Base-by-base conservation (phyloP, 768 basidiomycete species). In the Hypholoma sublateritium region DNA sequence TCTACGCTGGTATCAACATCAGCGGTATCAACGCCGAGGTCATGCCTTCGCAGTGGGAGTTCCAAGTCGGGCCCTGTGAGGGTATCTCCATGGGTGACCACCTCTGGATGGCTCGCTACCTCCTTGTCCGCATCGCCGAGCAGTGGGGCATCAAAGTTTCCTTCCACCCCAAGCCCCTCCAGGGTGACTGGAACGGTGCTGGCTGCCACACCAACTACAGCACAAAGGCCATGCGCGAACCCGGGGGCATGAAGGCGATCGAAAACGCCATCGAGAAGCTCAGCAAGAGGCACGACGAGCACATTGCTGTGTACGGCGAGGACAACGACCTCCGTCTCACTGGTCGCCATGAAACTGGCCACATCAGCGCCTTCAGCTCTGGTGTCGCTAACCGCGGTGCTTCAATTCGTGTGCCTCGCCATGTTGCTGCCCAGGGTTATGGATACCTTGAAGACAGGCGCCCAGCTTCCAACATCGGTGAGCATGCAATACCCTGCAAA, bases 21-120 rank as follows among this genome's bases (percentile, higher is more conserved):
- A 94, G 92, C 63, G 97, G 97, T 70, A 98, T 99, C 79, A 99
- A 98, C 73, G 96, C 96, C 59, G 97, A 98, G 77, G 96, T 98
- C 59, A 98, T 98, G 96, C 96, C 97, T 14, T 88, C 95, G 55
- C 97, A 99, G 74, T 99, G 97, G 97, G 97, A 99, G 79, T 99
- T 96, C 90, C 97, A 99, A 76, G 94, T 99, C 65, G 96, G 97
- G 52, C 97, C 97, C 28, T 98, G 96, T 67, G 90, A 92, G 72
- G 97, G 97, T 53, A 98, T 98, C 73, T 81, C 89, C 58, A 96
- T 98, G 94, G 97, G 97, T 65, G 97, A 99, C 74, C 96, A 99
- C 77, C 88, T 99, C 66, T 97, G 95, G 94, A 94, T 98, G 86
- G 93, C 97, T 36, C 92, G 97, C 64, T 99, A 89, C 81, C 89